Evolutionary conservation across 257 asterid species (phyloP), one percentile per base, ranked within the genome.

Genomic region (Coffea canephora): DNA sequence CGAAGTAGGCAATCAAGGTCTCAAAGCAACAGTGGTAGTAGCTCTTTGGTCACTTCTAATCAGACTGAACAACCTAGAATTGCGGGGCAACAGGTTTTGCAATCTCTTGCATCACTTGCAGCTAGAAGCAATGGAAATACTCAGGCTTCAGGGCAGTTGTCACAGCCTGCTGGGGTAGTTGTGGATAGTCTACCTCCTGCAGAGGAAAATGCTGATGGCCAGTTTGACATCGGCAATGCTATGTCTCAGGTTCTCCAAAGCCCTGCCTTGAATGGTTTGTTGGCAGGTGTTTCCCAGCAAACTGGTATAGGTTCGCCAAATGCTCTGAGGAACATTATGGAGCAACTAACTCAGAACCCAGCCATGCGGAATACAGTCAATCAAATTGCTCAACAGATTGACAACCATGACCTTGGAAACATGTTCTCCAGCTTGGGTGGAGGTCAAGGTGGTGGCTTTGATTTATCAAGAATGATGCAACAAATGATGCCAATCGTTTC

Each of bases 401-500:
- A 94, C 76, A 76, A 83, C 82, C 91, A 89, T 15, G 95, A 91
- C 82, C 87, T 92, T 39, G 98, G 95, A 68, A 88, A 90, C 89
- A 87, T 92, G 97, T 86, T 96, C 77, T 71, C 97, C 0, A 92
- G 97, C 54, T n/a, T 84, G 83, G 91, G 84, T 76, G 81, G 91
- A 59, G 92, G 89, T 55, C 88, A 81, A 75, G 97, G 92, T 27
- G 96, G 92, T 31, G 97, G 97, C 68, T 48, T 96, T 82, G 97
- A 96, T 88, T 79, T 96, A 72, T 91, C 97, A 23, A 89, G 94
- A 74, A 96, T 96, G 95, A 81, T 96, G 88, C 99, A 94, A 76
- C 98, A 96, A 82, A 94, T 94, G 98, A 91, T 96, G 97, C 99
- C 99, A 45, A 86, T 96, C 78, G 98, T 96, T 71, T 89, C 97